Evolutionary conservation across 2,329 filamentous ascomycete species (phyloP).

Genomic region (Lachnellula hyalina): DNA sequence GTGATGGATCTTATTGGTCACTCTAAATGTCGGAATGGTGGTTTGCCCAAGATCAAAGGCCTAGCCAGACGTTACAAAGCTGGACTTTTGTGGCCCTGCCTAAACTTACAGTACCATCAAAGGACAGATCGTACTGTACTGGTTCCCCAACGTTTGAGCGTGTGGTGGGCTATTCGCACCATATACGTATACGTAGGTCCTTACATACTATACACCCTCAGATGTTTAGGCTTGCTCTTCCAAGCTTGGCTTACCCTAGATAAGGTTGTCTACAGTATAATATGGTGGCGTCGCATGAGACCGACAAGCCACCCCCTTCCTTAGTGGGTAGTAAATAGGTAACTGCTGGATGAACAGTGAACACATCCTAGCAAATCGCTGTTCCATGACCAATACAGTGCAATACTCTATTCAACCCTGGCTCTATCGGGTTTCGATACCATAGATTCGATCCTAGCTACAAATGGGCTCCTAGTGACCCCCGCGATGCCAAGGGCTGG

Average conservation of each 20-base stretch:
- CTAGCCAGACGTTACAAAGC: conserved; percentile 23
- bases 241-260: conserved; percentile 27
- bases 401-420: not conserved
- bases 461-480: not conserved
- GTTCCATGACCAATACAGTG: conserved; percentile 15
- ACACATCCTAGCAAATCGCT: conserved; percentile 16
- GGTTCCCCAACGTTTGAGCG: not conserved
- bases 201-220: too few species aligned
- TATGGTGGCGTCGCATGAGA: conserved; percentile 27
- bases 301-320: conserved; percentile 30
- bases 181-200: conserved; percentile 11
- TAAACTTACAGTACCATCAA: conserved; percentile 5
- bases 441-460: not conserved
- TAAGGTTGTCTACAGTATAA: conserved; percentile 20
- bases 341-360: conserved; percentile 28
- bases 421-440: conserved; percentile 7
- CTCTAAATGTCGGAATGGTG: conserved; percentile 20
- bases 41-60: conserved; percentile 17
- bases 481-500: conserved; percentile 19
- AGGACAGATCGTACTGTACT: conserved; percentile 8
- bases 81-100: conserved; percentile 8
- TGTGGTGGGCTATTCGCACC: conserved; percentile 15
- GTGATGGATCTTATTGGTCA: conserved; percentile 12
- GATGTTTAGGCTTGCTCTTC: conserved; percentile 18
- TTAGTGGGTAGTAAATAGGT: not conserved